These are phyloP conservation scores for Leptodermis oblonga DNA, from an alignment of 257 asterid species.

Conservation along the genomic window DNA sequence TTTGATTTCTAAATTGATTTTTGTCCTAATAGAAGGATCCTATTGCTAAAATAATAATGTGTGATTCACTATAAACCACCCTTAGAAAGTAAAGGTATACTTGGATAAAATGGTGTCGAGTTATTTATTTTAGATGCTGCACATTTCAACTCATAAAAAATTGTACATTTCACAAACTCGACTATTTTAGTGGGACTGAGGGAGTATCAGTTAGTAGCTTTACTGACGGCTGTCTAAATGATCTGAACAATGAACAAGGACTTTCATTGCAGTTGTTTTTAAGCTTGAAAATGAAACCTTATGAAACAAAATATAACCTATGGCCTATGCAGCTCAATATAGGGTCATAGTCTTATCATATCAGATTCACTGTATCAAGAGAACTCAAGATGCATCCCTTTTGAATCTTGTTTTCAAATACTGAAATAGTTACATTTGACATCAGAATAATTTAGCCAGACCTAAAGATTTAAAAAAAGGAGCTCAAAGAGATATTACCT, in stretches of 20 bases:
- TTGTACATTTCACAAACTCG: no score
- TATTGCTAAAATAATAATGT: no score
- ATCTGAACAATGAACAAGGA: neutral
- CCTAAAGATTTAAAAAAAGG: neutral
- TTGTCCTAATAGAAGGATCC: no score
- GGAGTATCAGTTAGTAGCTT: neutral
- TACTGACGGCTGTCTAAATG: neutral
- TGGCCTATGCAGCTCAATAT: neutral
- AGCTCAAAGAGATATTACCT: slow-evolving; percentile 33
- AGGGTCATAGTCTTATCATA: neutral
- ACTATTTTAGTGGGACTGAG: no score
- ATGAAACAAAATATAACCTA: neutral
- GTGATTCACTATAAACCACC: no score
- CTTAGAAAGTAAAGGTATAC: no score
- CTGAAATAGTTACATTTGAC: neutral
- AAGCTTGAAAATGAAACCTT: neutral
- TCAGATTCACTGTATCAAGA: neutral
- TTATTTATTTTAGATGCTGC: no score
- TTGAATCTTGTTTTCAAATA: neutral
- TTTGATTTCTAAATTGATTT: no score
- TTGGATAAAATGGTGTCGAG: no score
- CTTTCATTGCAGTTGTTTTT: no score
- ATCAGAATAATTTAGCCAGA: neutral
- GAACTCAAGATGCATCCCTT: neutral
- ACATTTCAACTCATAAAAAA: no score